These are phyloP conservation scores for Vitis amurensis DNA, from an alignment of 164 flowering plant genomes.

Conservation along the genomic window DNA sequence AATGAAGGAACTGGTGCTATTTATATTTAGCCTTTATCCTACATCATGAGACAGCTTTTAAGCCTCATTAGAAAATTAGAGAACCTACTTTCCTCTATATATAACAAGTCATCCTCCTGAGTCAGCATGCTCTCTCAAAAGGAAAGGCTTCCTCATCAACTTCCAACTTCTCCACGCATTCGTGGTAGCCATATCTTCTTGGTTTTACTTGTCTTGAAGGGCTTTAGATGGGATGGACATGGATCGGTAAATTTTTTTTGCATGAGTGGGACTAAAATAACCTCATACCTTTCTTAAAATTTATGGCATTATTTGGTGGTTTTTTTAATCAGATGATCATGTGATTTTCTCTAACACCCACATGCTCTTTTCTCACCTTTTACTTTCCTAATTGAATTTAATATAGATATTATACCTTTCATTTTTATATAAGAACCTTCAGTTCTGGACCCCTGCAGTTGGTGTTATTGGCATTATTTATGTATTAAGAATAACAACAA, in stretches of 20 bases:
- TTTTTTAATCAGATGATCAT: slow-evolving; percentile 13
- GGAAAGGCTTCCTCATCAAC: slow-evolving; percentile 12
- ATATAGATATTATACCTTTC: background rate
- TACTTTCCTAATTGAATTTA: slow-evolving; percentile 12
- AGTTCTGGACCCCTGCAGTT: too few species aligned
- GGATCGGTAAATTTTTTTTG: slow-evolving; percentile 15
- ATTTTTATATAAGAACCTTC: too few species aligned
- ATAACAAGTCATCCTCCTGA: slow-evolving; percentile 15
- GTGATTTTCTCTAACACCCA: slow-evolving; percentile 30
- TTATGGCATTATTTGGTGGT: background rate
- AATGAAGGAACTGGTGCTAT: slow-evolving; percentile 14
- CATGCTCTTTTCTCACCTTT: slow-evolving; percentile 21
- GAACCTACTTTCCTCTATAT: slow-evolving; percentile 19
- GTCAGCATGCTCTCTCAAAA: slow-evolving; percentile 12
- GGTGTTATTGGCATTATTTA: too few species aligned
- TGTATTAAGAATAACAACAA: too few species aligned
- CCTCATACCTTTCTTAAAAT: slow-evolving; percentile 4
- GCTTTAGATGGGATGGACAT: background rate
- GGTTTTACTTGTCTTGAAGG: slow-evolving; percentile 19
- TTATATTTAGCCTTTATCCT: slow-evolving; percentile 18
- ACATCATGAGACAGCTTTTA: slow-evolving; percentile 9
- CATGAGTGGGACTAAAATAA: slow-evolving; percentile 21
- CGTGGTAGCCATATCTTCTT: slow-evolving; percentile 24
- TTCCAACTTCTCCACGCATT: slow-evolving; percentile 16
- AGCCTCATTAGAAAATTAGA: slow-evolving; percentile 9